Percentiles rank a stretch among this genome's conserved stretches.
These are phyloP conservation scores for Hypoxylon perforatum DNA, from an alignment of 495 filamentous ascomycete genomes.

Conservation along the genomic window DNA sequence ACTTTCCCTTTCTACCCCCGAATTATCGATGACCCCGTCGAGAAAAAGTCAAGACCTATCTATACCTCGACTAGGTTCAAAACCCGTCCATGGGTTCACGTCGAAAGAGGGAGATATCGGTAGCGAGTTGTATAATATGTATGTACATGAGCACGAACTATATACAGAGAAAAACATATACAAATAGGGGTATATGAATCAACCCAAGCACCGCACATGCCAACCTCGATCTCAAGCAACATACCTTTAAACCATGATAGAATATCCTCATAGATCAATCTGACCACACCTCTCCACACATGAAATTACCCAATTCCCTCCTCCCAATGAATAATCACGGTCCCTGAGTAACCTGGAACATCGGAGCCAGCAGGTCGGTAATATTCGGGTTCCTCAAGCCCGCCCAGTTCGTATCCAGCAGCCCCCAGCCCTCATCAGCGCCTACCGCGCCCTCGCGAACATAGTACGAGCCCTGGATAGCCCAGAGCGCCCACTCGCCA, in stretches of 20 bases:
- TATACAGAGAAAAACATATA: background rate
- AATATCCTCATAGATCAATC: background rate
- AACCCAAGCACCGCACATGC: background rate
- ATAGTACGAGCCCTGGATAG: slow-evolving; percentile 62
- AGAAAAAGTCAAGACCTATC: no score
- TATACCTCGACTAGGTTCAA: no score
- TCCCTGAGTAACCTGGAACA: slow-evolving; percentile 58
- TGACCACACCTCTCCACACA: background rate
- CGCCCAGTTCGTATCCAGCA: slow-evolving; percentile 57
- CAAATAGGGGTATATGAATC: background rate
- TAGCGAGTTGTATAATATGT: no score
- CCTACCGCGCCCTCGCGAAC: slow-evolving; percentile 55
- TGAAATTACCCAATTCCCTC: background rate
- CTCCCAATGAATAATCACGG: slow-evolving; percentile 39
- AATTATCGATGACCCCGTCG: no score
- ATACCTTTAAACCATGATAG: background rate
- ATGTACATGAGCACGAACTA: no score
- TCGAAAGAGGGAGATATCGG: no score
- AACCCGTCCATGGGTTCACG: no score
- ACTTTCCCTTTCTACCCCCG: no score
- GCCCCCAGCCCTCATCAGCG: slow-evolving; percentile 57
- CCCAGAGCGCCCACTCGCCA: slow-evolving; percentile 63
- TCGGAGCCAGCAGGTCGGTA: slow-evolving; percentile 45
- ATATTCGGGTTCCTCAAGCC: slow-evolving; percentile 57
- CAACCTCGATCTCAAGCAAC: background rate